Conservation (phyloP, 2,329 filamentous ascomycete genomes). For the Anisogramma anomala region DNA sequence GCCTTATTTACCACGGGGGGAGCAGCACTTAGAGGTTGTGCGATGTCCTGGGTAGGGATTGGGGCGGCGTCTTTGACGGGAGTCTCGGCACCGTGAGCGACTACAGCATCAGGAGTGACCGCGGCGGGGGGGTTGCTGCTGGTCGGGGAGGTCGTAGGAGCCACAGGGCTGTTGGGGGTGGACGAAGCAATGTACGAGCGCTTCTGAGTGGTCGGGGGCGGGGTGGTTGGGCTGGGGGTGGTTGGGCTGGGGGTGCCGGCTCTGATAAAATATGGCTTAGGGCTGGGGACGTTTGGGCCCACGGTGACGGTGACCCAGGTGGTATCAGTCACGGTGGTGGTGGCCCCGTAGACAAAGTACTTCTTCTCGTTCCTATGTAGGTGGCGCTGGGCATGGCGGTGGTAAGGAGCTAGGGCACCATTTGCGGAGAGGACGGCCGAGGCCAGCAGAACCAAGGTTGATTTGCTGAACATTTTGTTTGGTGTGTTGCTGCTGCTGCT, state of each 20-base stretch:
- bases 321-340: constrained; percentile 25
- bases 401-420: constrained; percentile 31
- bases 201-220: no score
- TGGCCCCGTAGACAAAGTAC: constrained; percentile 22
- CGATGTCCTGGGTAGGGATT: background rate
- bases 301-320: constrained; percentile 34
- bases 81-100: constrained; percentile 19
- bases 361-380: constrained; percentile 25
- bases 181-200: background rate
- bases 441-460: constrained; percentile 28
- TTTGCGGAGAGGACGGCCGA: constrained; percentile 31
- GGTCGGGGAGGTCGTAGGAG: constrained; percentile 7
- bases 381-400: constrained; percentile 33
- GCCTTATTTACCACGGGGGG: constrained; percentile 2
- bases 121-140: constrained; percentile 8
- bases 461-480: constrained; percentile 35
- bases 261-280: no score
- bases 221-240: no score
- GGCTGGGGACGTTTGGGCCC: constrained; percentile 23
- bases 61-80: constrained; percentile 17
- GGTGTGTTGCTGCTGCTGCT: no score
- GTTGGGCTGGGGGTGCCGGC: background rate
- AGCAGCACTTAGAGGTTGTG: constrained; percentile 2
- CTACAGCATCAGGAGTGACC: constrained; percentile 16
- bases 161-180: constrained; percentile 8